Base-by-base conservation (phyloP, 345 rosid species). In the Lumnitzera racemosa region DNA sequence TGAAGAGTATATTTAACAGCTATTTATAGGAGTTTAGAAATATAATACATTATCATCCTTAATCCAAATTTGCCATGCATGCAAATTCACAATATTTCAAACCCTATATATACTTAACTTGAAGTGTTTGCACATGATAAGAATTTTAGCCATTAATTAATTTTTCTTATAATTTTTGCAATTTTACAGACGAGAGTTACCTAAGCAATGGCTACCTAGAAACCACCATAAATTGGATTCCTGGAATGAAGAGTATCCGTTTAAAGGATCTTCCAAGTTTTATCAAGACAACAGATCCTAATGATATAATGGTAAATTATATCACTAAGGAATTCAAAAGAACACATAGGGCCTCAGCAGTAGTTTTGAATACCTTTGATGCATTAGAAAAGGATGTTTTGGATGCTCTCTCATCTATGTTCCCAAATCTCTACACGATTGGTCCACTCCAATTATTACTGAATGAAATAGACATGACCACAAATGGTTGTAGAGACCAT, bases 181-280 rank as follows among this genome's bases (percentile, higher is more conserved):
- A 13, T 47, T 20, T 23, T 15, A 59, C 70, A 84, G 83, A 79
- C 53, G 73, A 53, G 51, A 70, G 66, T 47, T 55, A 49, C 47
- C 46, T 76, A 5, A 69, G 53, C 15, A 63, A 76, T 41, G 81
- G 76, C 15, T 65, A 59, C 49, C 52, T 82, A 24, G 78, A 82
- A 27, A 76, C 69, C 0, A 63, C 53, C 20, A 43, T 82, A 4
- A 80, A 76, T 15, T 74, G 83, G 87, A 72, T 82, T 50, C 90
- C 85, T 1, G 76, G 73, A 2, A 72, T 84, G 71, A 62, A 70
- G 36, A 64, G 31, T 0, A 67, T 80, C 16, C 70, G 66, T 15
- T 60, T 85, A 5, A 76, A 69, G 46, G 88, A 85, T 59, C 68
- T 82, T 31, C 88, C 82, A 36, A 63, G 67, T 49, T 73, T 74